Percentiles rank a stretch among this genome's conserved stretches.
Evolutionary conservation across 1,284 basidiomycete species (phyloP).

Genomic region (Kwoniella shivajii): DNA sequence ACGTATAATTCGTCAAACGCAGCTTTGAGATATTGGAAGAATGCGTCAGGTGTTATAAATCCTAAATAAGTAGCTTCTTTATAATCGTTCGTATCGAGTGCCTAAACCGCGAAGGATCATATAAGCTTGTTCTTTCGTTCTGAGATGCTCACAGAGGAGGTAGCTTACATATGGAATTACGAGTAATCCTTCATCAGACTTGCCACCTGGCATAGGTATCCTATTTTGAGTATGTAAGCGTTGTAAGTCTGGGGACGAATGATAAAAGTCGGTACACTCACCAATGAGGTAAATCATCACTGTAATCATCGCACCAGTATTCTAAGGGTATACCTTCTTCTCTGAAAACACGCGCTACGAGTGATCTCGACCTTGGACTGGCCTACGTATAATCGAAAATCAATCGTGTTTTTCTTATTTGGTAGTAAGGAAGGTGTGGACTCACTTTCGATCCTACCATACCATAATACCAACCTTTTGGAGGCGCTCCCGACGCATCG

Average conservation of each 20-base stretch:
- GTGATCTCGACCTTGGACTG: slow-evolving; percentile 20
- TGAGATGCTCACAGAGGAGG: neutral
- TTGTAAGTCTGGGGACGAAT: neutral
- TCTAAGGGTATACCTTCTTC: slow-evolving; percentile 33
- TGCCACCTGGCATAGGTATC: slow-evolving; percentile 17
- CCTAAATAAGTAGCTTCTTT: slow-evolving; percentile 15
- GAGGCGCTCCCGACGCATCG: neutral
- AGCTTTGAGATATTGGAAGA: slow-evolving; percentile 4
- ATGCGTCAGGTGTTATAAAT: slow-evolving; percentile 2
- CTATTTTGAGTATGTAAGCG: slow-evolving; percentile 32
- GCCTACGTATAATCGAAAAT: slow-evolving; percentile 34
- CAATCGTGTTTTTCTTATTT: slow-evolving; percentile 11
- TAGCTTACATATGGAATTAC: slow-evolving; percentile 28
- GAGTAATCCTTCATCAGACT: slow-evolving; percentile 21
- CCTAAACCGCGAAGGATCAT: neutral
- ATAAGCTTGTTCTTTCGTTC: neutral
- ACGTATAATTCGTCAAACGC: slow-evolving; percentile 28
- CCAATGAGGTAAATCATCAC: slow-evolving; percentile 21
- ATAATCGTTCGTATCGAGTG: slow-evolving; percentile 4
- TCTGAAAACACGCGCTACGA: slow-evolving; percentile 36
- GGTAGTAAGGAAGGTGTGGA: neutral
- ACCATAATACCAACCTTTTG: slow-evolving; percentile 6
- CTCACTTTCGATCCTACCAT: slow-evolving; percentile 22
- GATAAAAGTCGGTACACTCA: neutral
- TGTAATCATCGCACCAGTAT: slow-evolving; percentile 26